A percentile compares a stretch with the other conserved stretches of the same genome.
phyloP scores from a whole-genome alignment of 129 eudicot genomes.

The Kitagawia praeruptora region DNA sequence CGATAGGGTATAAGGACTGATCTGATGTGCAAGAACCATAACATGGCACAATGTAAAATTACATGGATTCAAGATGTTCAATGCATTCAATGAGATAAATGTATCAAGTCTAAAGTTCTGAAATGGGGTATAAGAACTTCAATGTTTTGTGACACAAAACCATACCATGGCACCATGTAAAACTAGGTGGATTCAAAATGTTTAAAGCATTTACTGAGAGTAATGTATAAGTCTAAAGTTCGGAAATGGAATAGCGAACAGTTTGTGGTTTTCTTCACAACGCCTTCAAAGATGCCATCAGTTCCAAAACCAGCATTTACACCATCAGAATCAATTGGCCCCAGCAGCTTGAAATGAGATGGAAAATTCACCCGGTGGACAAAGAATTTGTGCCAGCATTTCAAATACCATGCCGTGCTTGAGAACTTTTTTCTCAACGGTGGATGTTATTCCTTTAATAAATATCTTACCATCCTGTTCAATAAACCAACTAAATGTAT shows the following conservation, averaged over 20 bases:
- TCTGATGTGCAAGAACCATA: background rate
- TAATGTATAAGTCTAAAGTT: background rate
- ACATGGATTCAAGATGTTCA: background rate
- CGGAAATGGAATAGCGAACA: background rate
- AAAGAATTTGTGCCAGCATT: conserved; percentile 60
- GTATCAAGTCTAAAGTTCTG: background rate
- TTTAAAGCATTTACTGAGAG: background rate
- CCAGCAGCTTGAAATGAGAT: conserved; percentile 46
- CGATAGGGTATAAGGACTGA: too few relatives aligned
- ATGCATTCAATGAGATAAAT: background rate
- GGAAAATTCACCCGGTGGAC: conserved; percentile 64
- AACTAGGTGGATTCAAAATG: background rate
- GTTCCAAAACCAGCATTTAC: conserved; percentile 28
- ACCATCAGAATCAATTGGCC: conserved; percentile 36
- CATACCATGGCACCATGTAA: background rate
- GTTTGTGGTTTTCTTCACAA: conserved; percentile 33
- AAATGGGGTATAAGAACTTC: background rate
- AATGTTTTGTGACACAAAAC: background rate
- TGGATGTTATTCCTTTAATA: conserved; percentile 42
- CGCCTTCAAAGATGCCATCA: conserved; percentile 66
- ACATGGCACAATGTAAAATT: background rate
- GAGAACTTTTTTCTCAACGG: conserved; percentile 40
- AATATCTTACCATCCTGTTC: conserved; percentile 32
- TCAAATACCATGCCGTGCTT: conserved; percentile 46
- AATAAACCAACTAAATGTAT: conserved; percentile 20